Evolutionary conservation across 768 basidiomycete genomes (phyloP).

Genomic region (Agaricus subrufescens): DNA sequence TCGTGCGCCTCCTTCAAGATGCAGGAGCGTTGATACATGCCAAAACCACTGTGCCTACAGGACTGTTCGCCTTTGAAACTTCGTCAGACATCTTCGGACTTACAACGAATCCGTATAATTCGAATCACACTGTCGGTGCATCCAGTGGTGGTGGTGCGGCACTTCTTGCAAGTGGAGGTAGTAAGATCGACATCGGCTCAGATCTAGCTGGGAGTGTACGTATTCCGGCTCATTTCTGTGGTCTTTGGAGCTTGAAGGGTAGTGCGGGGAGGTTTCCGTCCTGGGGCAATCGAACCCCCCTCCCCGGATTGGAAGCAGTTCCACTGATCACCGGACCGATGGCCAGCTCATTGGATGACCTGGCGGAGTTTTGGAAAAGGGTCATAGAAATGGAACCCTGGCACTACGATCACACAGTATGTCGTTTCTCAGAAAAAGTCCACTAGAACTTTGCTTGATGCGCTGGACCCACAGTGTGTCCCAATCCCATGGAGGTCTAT

Average conservation of each 20-base stretch:
- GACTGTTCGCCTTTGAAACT: conserved; percentile 53
- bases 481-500: conserved; percentile 45
- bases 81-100: conserved; percentile 56
- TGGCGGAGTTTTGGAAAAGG: conserved; percentile 63
- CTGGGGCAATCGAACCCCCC: conserved; percentile 39
- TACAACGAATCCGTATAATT: conserved; percentile 60
- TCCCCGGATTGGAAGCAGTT: conserved; percentile 55
- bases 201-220: conserved; percentile 74
- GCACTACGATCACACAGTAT: conserved; percentile 59
- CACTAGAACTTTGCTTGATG: too few species aligned
- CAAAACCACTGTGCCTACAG: conserved; percentile 60
- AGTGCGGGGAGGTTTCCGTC: conserved; percentile 54
- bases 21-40: conserved; percentile 61
- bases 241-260: conserved; percentile 60
- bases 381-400: conserved; percentile 59
- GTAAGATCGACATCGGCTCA: conserved; percentile 65
- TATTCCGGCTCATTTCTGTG: conserved; percentile 70
- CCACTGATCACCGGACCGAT: conserved; percentile 54
- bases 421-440: conserved; percentile 11
- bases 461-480: conserved; percentile 30
- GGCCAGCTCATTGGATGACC: conserved; percentile 55
- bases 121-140: conserved; percentile 49
- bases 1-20: conserved; percentile 52
- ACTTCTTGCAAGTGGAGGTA: conserved; percentile 59
- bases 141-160: conserved; percentile 71